Percentiles rank a stretch among this genome's conserved stretches.
phyloP scores from a whole-genome alignment of 805 yeast genomes.

The Kuraishia molischiana region DNA sequence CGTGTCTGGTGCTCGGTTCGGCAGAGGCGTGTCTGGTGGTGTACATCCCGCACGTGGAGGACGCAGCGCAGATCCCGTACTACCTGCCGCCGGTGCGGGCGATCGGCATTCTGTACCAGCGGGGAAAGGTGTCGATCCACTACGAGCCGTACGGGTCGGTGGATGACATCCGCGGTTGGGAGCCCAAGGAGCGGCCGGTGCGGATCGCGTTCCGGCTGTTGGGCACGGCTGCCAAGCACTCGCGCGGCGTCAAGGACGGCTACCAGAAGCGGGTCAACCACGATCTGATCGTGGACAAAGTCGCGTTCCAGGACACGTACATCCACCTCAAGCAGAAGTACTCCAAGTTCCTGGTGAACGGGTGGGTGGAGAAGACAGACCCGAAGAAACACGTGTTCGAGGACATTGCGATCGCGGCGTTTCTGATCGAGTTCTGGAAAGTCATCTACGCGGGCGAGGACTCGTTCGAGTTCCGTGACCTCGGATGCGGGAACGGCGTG shows the following conservation, averaged over 20 bases:
- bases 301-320: slow-evolving; percentile 75
- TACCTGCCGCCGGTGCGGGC: slow-evolving; percentile 82
- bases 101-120: slow-evolving; percentile 56
- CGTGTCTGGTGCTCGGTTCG: slow-evolving; percentile 48
- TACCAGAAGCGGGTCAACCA: slow-evolving; percentile 84
- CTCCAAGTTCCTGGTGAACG: slow-evolving; percentile 61
- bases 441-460: slow-evolving; percentile 27
- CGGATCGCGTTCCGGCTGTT: slow-evolving; percentile 76
- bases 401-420: slow-evolving; percentile 93
- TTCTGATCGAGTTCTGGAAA: slow-evolving; percentile 79
- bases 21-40: slow-evolving; percentile 41
- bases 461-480: slow-evolving; percentile 66
- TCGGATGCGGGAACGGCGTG: slow-evolving; percentile 94
- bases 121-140: slow-evolving; percentile 52
- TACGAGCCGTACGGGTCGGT: slow-evolving; percentile 50
- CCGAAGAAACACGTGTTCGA: slow-evolving; percentile 95
- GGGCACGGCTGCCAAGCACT: slow-evolving; percentile 75
- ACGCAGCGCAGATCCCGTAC: slow-evolving; percentile 61
- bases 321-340: slow-evolving; percentile 74
- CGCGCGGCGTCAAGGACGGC: slow-evolving; percentile 74
- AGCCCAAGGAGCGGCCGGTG: slow-evolving; percentile 49
- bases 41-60: slow-evolving; percentile 67
- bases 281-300: slow-evolving; percentile 76
- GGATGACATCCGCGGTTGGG: slow-evolving; percentile 20
- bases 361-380: slow-evolving; percentile 92